These are phyloP conservation scores for Sungouiella thailandica DNA, from an alignment of 805 yeast genomes.

Conservation along the genomic window DNA sequence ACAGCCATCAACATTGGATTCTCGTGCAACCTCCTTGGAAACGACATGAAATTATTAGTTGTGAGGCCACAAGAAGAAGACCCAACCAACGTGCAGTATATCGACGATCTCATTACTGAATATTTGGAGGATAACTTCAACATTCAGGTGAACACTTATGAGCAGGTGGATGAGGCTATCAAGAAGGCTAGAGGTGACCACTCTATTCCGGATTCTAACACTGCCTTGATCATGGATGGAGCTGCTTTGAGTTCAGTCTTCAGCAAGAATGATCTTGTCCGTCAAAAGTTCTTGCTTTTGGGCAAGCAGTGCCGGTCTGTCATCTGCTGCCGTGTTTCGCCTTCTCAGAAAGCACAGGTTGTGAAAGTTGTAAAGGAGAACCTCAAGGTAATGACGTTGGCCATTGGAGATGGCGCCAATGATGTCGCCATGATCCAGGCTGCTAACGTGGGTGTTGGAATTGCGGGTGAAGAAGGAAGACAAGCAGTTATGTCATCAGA, in stretches of 20 bases:
- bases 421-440: slow-evolving; percentile 91
- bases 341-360: slow-evolving; percentile 83
- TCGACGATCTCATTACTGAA: slow-evolving; percentile 38
- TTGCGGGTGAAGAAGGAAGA: slow-evolving; percentile 88
- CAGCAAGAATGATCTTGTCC: slow-evolving; percentile 31
- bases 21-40: slow-evolving; percentile 65
- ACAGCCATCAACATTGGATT: slow-evolving; percentile 83
- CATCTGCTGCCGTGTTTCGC: slow-evolving; percentile 82
- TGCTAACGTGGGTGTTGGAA: slow-evolving; percentile 85
- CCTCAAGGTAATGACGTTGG: slow-evolving; percentile 76
- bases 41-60: slow-evolving; percentile 63
- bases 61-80: slow-evolving; percentile 45
- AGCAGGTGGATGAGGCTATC: slow-evolving; percentile 41
- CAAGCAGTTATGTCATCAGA: slow-evolving; percentile 88
- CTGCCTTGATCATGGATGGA: slow-evolving; percentile 76
- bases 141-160: slow-evolving; percentile 45
- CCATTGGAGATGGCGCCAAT: slow-evolving; percentile 86
- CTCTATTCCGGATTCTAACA: slow-evolving; percentile 61
- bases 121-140: slow-evolving; percentile 47
- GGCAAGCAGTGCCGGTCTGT: slow-evolving; percentile 82
- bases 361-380: slow-evolving; percentile 72
- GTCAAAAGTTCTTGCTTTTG: slow-evolving; percentile 54
- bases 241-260: slow-evolving; percentile 59
- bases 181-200: slow-evolving; percentile 52
- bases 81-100: slow-evolving; percentile 30